Evolutionary conservation across 805 yeast species (phyloP).

Genomic region (Jamesozyma rosinii): DNA sequence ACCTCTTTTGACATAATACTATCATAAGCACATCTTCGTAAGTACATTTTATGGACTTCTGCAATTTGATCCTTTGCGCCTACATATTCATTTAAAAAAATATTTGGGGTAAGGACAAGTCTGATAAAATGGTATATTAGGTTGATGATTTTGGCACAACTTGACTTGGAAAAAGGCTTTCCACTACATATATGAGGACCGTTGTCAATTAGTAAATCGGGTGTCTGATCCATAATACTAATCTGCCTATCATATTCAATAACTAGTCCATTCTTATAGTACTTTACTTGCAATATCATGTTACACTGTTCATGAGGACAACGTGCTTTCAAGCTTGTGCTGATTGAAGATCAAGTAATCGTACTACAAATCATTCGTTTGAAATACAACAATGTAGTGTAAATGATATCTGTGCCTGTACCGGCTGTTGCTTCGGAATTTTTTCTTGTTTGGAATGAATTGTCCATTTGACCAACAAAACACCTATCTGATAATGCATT

Average conservation of each 20-base stretch:
- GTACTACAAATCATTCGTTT: not conserved
- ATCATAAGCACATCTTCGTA: not conserved
- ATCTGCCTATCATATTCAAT: not conserved
- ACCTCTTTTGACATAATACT: not conserved
- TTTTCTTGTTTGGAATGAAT: not conserved
- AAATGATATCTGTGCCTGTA: not conserved
- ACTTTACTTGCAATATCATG: not conserved
- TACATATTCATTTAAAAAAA: not conserved
- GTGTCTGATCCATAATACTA: not conserved
- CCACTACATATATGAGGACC: not conserved
- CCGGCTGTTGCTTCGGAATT: not conserved
- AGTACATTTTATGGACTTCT: not conserved
- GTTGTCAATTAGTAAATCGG: not conserved
- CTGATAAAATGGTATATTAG: not conserved
- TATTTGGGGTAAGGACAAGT: not conserved
- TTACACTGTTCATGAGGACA: not conserved
- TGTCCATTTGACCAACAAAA: not conserved
- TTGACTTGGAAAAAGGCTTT: not conserved
- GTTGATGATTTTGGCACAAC: not conserved
- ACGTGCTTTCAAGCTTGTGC: not conserved
- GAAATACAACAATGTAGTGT: not conserved
- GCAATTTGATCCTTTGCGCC: not conserved
- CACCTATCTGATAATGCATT: not conserved
- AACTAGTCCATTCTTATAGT: not conserved
- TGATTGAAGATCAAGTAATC: not conserved